Evolutionary conservation across 1,284 basidiomycete genomes (phyloP).

Genomic region (Cryptococcus hybrid): DNA sequence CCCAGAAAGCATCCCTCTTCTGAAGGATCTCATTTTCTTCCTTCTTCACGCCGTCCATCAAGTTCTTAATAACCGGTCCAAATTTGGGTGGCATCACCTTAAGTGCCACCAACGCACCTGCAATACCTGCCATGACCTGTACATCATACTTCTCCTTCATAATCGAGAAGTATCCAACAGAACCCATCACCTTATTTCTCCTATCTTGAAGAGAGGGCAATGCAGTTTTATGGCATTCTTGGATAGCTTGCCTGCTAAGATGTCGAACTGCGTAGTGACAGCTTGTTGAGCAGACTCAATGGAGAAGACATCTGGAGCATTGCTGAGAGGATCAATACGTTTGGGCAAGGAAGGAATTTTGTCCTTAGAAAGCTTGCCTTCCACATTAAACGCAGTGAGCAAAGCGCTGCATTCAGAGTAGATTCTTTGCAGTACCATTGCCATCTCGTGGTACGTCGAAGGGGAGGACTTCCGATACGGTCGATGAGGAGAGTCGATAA

Average conservation of each 20-base stretch:
- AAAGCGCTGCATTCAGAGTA: constrained; percentile 77
- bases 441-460: constrained; percentile 88
- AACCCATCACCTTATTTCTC: constrained; percentile 66
- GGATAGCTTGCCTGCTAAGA: constrained; percentile 54
- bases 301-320: constrained; percentile 68
- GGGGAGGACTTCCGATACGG: constrained; percentile 75
- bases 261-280: constrained; percentile 67
- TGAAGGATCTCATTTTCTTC: constrained; percentile 90
- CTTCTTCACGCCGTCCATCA: constrained; percentile 98
- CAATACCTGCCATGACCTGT: constrained; percentile 83
- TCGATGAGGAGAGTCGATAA: constrained; percentile 65
- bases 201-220: constrained; percentile 74
- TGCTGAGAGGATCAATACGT: constrained; percentile 70
- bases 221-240: constrained; percentile 75
- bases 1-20: constrained; percentile 76
- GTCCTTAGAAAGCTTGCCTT: constrained; percentile 79
- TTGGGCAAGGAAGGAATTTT: constrained; percentile 76
- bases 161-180: constrained; percentile 77
- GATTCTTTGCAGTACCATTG: constrained; percentile 73
- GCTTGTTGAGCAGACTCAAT: constrained; percentile 74
- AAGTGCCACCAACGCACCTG: constrained; percentile 85
- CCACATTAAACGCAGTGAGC: constrained; percentile 72
- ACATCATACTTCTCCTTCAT: constrained; percentile 85
- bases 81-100: constrained; percentile 85
- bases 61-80: constrained; percentile 91